A percentile compares a stretch with the other conserved stretches of the same genome.
Conservation (phyloP, 2,329 filamentous ascomycete genomes). For the Geoglossum cookeanum region DNA sequence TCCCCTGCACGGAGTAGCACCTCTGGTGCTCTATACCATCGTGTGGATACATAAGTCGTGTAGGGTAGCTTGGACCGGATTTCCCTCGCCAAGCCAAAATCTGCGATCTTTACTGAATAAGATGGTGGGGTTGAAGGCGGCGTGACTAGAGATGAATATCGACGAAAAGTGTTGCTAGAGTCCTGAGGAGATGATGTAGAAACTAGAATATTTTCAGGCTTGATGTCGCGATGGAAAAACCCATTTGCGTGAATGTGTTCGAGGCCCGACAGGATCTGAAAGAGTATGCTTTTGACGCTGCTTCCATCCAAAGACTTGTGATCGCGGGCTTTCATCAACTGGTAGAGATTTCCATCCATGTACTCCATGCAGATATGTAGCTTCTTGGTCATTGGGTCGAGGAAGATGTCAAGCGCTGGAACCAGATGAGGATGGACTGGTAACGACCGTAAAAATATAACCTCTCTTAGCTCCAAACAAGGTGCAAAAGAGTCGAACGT, state of each 20-base stretch:
- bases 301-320: slow-evolving; percentile 80
- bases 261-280: slow-evolving; percentile 87
- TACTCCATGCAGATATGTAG: slow-evolving; percentile 98
- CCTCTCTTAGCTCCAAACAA: slow-evolving; percentile 85
- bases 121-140: slow-evolving; percentile 83
- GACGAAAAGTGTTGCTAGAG: slow-evolving; percentile 63
- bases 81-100: slow-evolving; percentile 93
- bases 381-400: slow-evolving; percentile 89
- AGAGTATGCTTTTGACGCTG: slow-evolving; percentile 94
- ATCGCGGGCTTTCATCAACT: slow-evolving; percentile 95
- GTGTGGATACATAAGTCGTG: slow-evolving; percentile 93
- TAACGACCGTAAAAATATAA: slow-evolving; percentile 84
- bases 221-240: slow-evolving; percentile 98
- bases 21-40: slow-evolving; percentile 90
- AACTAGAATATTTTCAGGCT: slow-evolving; percentile 95
- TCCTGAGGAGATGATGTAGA: slow-evolving; percentile 77
- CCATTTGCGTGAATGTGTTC: slow-evolving; percentile 94
- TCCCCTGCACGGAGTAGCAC: slow-evolving; percentile 85
- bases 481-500: slow-evolving; percentile 82
- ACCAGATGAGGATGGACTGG: slow-evolving; percentile 81
- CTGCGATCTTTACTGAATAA: slow-evolving; percentile 96
- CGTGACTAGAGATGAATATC: slow-evolving; percentile 84
- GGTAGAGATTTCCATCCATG: slow-evolving; percentile 98
- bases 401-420: slow-evolving; percentile 94
- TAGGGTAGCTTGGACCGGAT: slow-evolving; percentile 93